These are phyloP conservation scores for Xylaria sp. DNA, from an alignment of 2,329 filamentous ascomycete genomes.

Conservation along the genomic window DNA sequence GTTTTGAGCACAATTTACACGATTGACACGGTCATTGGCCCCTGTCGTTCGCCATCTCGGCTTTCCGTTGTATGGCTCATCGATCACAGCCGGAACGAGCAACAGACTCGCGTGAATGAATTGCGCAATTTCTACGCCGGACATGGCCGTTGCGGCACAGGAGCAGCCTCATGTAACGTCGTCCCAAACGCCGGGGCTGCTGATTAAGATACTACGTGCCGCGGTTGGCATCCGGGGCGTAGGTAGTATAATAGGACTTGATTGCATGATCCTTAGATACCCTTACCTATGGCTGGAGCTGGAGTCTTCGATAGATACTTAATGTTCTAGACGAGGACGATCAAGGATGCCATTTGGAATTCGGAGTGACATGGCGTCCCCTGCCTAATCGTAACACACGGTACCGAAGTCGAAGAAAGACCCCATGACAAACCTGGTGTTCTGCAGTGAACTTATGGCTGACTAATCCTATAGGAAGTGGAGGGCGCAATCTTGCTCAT, in stretches of 20 bases:
- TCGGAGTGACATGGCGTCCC: neutral
- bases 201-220: conserved; percentile 12
- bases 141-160: conserved; percentile 25
- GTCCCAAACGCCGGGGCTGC: neutral
- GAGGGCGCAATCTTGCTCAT: neutral
- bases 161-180: conserved; percentile 35
- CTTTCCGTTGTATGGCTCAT: neutral
- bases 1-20: neutral
- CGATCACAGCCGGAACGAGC: neutral
- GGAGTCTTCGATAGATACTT: neutral
- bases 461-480: conserved; percentile 2
- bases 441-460: neutral
- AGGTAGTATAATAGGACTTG: conserved; percentile 11
- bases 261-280: neutral
- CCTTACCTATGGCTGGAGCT: conserved; percentile 19
- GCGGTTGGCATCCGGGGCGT: conserved; percentile 2
- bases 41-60: neutral
- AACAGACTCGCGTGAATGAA: conserved; percentile 8
- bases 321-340: conserved; percentile 26
- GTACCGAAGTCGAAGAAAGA: neutral
- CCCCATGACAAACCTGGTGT: neutral
- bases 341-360: neutral
- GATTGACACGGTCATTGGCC: neutral
- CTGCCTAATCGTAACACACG: neutral
- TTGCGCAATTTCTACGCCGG: conserved; percentile 15